These are phyloP conservation scores for Pilasporangium apinafurcum DNA, from an alignment of 352 stramenopile genomes.

Conservation along the genomic window DNA sequence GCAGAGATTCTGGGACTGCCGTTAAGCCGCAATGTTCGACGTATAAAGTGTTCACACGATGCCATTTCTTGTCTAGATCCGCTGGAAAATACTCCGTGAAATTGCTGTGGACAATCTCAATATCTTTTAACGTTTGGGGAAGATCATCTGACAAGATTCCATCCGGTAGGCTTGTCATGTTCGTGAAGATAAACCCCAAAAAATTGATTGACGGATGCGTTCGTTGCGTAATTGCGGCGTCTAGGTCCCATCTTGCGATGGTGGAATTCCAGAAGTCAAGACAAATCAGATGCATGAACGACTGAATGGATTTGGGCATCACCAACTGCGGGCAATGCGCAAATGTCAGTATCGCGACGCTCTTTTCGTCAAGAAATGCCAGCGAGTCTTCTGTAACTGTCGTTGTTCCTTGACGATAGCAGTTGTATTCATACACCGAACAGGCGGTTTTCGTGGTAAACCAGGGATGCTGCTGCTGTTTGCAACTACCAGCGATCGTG, in stretches of 20 bases:
- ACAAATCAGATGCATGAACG: constrained; percentile 22
- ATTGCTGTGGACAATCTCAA: constrained; percentile 9
- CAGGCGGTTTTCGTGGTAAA: constrained; percentile 22
- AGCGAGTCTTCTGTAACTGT: constrained; percentile 14
- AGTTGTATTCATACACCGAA: constrained; percentile 28
- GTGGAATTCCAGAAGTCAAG: constrained; percentile 31
- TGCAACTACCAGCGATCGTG: constrained; percentile 10
- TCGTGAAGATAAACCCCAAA: constrained; percentile 6
- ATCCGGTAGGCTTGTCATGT: constrained; percentile 11
- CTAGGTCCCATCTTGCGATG: constrained; percentile 13
- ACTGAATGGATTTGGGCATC: constrained; percentile 15
- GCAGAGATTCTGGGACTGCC: constrained; percentile 6
- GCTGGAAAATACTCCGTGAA: constrained; percentile 4
- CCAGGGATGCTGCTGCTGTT: constrained; percentile 21
- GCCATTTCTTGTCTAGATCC: not conserved
- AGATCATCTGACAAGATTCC: constrained; percentile 4
- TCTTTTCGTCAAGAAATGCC: constrained; percentile 8
- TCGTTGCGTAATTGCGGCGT: constrained; percentile 13
- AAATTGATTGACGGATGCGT: constrained; percentile 10
- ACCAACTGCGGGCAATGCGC: constrained; percentile 20
- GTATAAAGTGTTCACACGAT: constrained; percentile 8
- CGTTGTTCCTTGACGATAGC: constrained; percentile 13
- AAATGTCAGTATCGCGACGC: constrained; percentile 20
- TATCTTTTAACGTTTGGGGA: constrained; percentile 3
- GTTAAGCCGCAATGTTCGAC: constrained; percentile 11